Percentiles rank a stretch among this genome's conserved stretches.
phyloP scores from a whole-genome alignment of 2,329 filamentous ascomycete species.

The Ophiosphaerella korrae region DNA sequence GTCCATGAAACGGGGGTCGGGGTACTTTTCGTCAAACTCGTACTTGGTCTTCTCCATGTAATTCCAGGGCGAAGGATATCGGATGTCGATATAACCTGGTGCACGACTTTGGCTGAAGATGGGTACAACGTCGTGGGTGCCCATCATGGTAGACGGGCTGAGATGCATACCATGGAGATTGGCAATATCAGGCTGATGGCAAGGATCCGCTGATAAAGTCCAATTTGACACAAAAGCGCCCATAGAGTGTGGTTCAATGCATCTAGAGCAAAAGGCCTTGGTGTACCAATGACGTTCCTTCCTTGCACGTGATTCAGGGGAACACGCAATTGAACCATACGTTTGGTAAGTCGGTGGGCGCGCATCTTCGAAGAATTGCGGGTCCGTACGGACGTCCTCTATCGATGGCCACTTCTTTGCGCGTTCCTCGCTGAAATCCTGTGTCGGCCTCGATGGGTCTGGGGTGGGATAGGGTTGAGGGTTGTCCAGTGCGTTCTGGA shows the following conservation, averaged over 20 bases:
- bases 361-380: constrained; percentile 38
- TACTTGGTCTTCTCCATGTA: constrained; percentile 64
- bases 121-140: constrained; percentile 69
- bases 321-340: constrained; percentile 61
- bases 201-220: constrained; percentile 68
- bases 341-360: constrained; percentile 48
- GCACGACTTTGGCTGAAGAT: constrained; percentile 78
- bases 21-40: constrained; percentile 56
- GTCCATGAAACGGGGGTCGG: constrained; percentile 61
- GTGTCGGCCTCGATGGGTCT: constrained; percentile 23
- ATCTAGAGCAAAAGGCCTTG: constrained; percentile 67
- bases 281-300: constrained; percentile 67
- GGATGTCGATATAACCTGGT: constrained; percentile 74
- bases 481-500: constrained; percentile 33
- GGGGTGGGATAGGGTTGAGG: constrained; percentile 29
- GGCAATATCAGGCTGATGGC: constrained; percentile 76
- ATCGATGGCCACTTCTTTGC: constrained; percentile 45
- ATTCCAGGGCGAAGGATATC: constrained; percentile 71
- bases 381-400: constrained; percentile 30
- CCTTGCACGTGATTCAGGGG: constrained; percentile 64
- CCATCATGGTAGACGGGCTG: constrained; percentile 65
- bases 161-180: constrained; percentile 76
- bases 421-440: constrained; percentile 47
- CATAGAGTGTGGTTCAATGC: constrained; percentile 67
- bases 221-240: constrained; percentile 71